Evolutionary conservation across 331 rosid species (phyloP).

Genomic region (Phaseolus coccineus): DNA sequence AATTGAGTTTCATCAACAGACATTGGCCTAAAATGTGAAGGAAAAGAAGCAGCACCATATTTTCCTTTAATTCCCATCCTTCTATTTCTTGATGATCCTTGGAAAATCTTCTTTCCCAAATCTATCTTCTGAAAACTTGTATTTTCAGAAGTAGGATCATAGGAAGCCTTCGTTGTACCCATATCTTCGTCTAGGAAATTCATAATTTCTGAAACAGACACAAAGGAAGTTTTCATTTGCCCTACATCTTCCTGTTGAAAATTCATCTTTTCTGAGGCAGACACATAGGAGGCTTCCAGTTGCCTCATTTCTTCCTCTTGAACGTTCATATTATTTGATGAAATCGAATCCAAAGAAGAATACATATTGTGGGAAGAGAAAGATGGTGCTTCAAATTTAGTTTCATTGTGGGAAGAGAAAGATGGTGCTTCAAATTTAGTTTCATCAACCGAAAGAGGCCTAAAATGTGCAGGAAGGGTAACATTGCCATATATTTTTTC

Average conservation of each 20-base stretch:
- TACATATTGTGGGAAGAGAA: conserved; percentile 45
- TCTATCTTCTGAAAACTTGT: conserved; percentile 43
- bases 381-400: conserved; percentile 42
- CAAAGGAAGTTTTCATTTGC: conserved; percentile 42
- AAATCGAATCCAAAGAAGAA: conserved; percentile 44
- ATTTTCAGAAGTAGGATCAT: conserved; percentile 42
- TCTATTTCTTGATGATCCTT: conserved; percentile 50
- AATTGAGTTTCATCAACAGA: conserved; percentile 80
- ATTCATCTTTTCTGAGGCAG: conserved; percentile 45
- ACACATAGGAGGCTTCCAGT: conserved; percentile 37
- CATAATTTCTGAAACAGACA: conserved; percentile 45
- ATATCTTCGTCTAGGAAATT: conserved; percentile 45
- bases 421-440: conserved; percentile 43
- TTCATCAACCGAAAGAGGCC: conserved; percentile 52
- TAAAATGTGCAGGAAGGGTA: conserved; percentile 35
- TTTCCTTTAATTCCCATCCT: conserved; percentile 55
- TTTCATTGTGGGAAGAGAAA: conserved; percentile 46
- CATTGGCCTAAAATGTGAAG: conserved; percentile 69
- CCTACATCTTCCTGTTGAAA: conserved; percentile 45
- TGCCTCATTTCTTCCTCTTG: conserved; percentile 44
- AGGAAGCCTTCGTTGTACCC: conserved; percentile 43
- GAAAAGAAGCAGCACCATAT: conserved; percentile 45
- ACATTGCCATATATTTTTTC: conserved; percentile 41
- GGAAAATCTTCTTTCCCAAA: conserved; percentile 46
- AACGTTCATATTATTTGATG: conserved; percentile 30